Evolutionary conservation across 2,329 filamentous ascomycete species (phyloP), one percentile per base, ranked within the genome.

Genomic region (Camillea tinctor): DNA sequence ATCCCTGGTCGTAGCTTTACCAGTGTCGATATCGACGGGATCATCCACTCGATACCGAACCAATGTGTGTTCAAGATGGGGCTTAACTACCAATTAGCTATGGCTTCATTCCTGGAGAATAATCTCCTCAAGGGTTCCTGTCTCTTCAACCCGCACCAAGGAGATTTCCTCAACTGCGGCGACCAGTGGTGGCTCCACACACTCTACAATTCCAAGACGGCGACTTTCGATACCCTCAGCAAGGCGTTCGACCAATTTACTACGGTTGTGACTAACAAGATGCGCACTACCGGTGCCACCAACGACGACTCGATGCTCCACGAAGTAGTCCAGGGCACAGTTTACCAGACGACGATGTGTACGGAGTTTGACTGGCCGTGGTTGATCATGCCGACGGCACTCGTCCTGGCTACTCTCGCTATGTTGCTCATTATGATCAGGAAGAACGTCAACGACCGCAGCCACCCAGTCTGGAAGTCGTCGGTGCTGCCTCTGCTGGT

Each of bases 391-490:
- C 63, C 63, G 21, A 58, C 60, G 7, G n/a, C 51, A 6, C 50
- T 67, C 11, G 50, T 62, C 3, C 48, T 30, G 4, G 60, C 56
- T 24, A 61, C 64, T 22, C 54, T 40, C 2, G 57, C 54, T 1
- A 26, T 64, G 19, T 24, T 67, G 15, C 19, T 60, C 13, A n/a
- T 56, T 6, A 61, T 62, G 36, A 40, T 67, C 21, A 3, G 51
- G 13, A 64, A 57, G 49, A 65, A 62, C 51, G 51, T 60, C 19
- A 56, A 51, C 36, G 50, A 64, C 17, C 52, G 44, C 3, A 51
- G n/a, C 30, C 60, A 63, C 23, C 66, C 66, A 3, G 61, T 68
- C 5, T 66, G 64, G 66, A 66, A 65, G 51, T 64, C 59, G 8
- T 68, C 66, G 0, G 20, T 66, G 8, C 56, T 68, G 13, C 66